A percentile compares a stretch with the other conserved stretches of the same genome.
phyloP scores from a whole-genome alignment of 345 rosid species.

The Reutealis trisperma region DNA sequence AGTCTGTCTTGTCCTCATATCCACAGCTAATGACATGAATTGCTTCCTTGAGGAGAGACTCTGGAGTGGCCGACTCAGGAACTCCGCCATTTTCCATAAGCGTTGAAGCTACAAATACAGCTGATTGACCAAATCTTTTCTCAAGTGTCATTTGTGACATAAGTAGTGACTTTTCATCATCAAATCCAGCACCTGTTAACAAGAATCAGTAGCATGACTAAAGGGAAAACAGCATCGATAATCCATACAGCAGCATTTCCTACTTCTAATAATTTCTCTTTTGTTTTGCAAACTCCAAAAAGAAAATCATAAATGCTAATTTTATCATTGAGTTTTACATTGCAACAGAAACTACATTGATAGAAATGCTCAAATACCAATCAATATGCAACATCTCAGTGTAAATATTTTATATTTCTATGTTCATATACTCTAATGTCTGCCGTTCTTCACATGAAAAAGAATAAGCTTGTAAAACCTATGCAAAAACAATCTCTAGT shows the following conservation, averaged over 20 bases:
- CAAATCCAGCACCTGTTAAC: constrained; percentile 32
- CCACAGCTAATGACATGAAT: constrained; percentile 53
- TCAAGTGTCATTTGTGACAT: constrained; percentile 49
- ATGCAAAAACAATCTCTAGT: too few species aligned
- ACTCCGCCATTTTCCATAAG: constrained; percentile 48
- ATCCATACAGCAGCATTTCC: neutral
- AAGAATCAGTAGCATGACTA: neutral
- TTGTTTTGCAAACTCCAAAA: neutral
- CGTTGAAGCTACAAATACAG: constrained; percentile 45
- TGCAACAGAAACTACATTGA: neutral
- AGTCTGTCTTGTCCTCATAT: constrained; percentile 50
- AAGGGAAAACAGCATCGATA: neutral
- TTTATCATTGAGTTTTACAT: neutral
- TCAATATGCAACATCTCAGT: neutral
- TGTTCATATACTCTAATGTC: neutral
- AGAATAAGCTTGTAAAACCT: neutral
- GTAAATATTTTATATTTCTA: neutral
- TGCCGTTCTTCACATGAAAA: neutral
- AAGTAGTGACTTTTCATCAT: constrained; percentile 44
- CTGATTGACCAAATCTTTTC: constrained; percentile 46
- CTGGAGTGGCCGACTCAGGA: constrained; percentile 41
- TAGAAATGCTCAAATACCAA: too few species aligned
- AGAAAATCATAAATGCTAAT: neutral
- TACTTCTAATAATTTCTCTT: neutral
- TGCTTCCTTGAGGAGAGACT: constrained; percentile 43